Conservation (phyloP, 768 basidiomycete genomes). For the Bullera alba region DNA sequence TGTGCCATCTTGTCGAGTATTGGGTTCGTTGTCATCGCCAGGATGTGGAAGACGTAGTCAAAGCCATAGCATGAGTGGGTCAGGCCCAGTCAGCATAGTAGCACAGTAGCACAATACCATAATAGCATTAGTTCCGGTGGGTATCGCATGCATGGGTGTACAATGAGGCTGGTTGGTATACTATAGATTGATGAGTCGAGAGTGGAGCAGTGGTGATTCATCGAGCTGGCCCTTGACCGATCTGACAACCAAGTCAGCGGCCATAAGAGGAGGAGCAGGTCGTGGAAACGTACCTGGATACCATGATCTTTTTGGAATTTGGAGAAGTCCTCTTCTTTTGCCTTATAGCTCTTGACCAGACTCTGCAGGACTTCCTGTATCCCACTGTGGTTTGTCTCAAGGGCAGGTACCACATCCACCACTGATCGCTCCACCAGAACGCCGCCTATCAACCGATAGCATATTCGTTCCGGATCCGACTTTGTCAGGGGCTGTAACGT, state of each 20-base stretch:
- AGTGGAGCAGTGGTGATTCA: no score
- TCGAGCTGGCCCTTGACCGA: no score
- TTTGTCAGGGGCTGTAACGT: constrained; percentile 75
- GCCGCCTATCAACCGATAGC: constrained; percentile 92
- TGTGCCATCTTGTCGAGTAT: constrained; percentile 26
- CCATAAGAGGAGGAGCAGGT: no score
- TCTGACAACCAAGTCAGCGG: no score
- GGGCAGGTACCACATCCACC: constrained; percentile 80
- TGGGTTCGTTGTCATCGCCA: constrained; percentile 31
- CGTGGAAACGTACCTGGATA: constrained; percentile 56
- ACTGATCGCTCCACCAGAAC: constrained; percentile 94
- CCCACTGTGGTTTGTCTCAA: constrained; percentile 62
- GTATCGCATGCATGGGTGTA: no score
- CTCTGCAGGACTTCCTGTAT: constrained; percentile 72
- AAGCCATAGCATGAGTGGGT: not conserved
- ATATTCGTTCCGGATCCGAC: constrained; percentile 84
- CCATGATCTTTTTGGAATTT: constrained; percentile 42
- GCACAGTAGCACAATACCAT: no score
- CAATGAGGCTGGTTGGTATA: no score
- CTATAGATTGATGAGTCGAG: no score
- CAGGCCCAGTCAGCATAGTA: not conserved
- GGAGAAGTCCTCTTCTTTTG: constrained; percentile 43
- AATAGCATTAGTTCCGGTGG: no score
- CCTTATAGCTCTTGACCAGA: constrained; percentile 78
- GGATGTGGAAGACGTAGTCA: constrained; percentile 37